Base-by-base conservation (phyloP, 2,329 filamentous ascomycete species). In the Talaromyces sp. region DNA sequence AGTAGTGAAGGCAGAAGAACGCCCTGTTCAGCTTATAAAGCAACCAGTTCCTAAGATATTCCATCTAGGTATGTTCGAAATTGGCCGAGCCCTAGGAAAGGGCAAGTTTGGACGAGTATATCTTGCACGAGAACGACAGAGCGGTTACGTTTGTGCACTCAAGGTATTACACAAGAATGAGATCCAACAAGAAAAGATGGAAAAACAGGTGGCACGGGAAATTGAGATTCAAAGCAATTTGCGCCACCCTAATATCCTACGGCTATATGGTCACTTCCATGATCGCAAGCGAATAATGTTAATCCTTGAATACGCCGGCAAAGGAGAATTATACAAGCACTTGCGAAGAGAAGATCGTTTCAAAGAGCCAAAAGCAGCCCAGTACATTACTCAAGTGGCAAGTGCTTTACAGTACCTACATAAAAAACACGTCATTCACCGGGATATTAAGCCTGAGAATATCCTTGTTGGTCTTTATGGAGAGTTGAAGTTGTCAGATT, bases 401-500 rank as follows among this genome's bases (percentile, higher is more conserved):
- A 88, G 89, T 52, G 92, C 92, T 0, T 80, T 96, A 67, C 88
- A 88, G 66, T 97, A 97, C 73, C 83, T 97, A 51, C 93, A 97
- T 80, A 90, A 91, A 74, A 97, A 97, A 80, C 92, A 96, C 75
- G 90, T 97, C 68, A 97, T 97, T 80, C 93, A 97, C 77, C 85
- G 93, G 61, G 93, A 97, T 69, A 97, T 97, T 79, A 97, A 97
- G 81, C 93, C 93, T 3, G 93, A 97, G 78, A 97, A 97, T 70
- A 97, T 97, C 66, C 84, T 97, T 24, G 89, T 97, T 35, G 95
- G 95, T 14, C 91, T 97, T 62, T 93, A 97, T 72, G 95, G 93
- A 65, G 95, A 98, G 81, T 92, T 98, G 79, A 98, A 98, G 77
- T 93, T 98, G 70, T 96, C 91, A 3, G 93, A 98, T 76, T 98